Conservation (phyloP, 768 basidiomycete species). For the Boletus edulis region DNA sequence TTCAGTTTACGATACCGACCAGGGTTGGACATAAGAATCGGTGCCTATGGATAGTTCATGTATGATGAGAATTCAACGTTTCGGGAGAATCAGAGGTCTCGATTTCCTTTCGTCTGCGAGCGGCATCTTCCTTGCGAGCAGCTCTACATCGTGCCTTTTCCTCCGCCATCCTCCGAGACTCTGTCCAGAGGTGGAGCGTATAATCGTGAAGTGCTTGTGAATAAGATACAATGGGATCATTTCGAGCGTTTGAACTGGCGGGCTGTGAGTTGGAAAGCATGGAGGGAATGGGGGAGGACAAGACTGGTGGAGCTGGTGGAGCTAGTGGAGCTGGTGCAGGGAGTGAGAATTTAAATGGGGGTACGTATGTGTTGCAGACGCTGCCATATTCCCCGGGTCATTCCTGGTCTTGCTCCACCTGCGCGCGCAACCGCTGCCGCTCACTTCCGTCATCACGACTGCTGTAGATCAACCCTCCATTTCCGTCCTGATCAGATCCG, state of each 20-base stretch:
- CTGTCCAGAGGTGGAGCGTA: slow-evolving; percentile 64
- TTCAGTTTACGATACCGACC: slow-evolving; percentile 16
- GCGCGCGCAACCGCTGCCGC: slow-evolving; percentile 12
- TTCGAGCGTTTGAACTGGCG: slow-evolving; percentile 1
- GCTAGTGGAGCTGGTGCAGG: background rate
- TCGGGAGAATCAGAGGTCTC: slow-evolving; percentile 3
- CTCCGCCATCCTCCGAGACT: slow-evolving; percentile 58
- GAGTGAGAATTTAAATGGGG: slow-evolving; percentile 29
- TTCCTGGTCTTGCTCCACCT: slow-evolving; percentile 28
- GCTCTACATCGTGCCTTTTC: slow-evolving; percentile 40
- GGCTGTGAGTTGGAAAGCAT: slow-evolving; percentile 18
- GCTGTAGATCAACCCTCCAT: slow-evolving; percentile 2
- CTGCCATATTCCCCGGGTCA: slow-evolving; percentile 22
- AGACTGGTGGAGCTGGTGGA: slow-evolving; percentile 7
- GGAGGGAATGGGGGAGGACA: background rate
- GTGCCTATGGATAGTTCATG: slow-evolving; percentile 12
- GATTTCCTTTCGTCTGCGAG: slow-evolving; percentile 25
- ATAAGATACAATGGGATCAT: slow-evolving; percentile 49
- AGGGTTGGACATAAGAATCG: background rate
- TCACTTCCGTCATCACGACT: slow-evolving; percentile 3
- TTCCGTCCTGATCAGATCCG: background rate
- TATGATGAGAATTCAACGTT: slow-evolving; percentile 8
- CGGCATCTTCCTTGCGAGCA: slow-evolving; percentile 25
- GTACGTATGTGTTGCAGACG: slow-evolving; percentile 10
- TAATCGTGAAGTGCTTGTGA: slow-evolving; percentile 66